Percentiles rank a stretch among this genome's conserved stretches.
These are phyloP conservation scores for Tolypocladium ophioglossoides DNA, from an alignment of 2,329 filamentous ascomycete genomes.

Conservation along the genomic window DNA sequence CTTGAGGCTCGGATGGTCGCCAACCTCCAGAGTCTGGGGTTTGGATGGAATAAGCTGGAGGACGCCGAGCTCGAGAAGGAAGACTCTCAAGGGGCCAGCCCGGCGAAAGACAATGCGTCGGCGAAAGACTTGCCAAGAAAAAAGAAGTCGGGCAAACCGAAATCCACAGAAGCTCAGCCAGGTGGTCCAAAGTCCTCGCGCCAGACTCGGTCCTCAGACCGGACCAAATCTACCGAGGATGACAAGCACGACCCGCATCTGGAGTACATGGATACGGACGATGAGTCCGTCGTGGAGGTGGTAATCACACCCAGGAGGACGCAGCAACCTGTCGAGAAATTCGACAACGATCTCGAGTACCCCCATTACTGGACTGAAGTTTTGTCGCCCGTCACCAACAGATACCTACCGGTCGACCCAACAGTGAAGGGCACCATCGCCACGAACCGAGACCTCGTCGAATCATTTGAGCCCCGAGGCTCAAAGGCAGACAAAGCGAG, in stretches of 20 bases:
- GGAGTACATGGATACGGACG: conserved; percentile 38
- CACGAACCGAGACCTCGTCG: conserved; percentile 59
- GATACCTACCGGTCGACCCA: conserved; percentile 69
- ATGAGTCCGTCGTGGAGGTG: conserved; percentile 49
- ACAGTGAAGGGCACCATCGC: conserved; percentile 59
- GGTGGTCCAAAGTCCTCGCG: conserved; percentile 6
- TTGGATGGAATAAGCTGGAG: conserved; percentile 83
- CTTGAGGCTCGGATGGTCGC: conserved; percentile 76
- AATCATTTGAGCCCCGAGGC: conserved; percentile 73
- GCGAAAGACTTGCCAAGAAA: conserved; percentile 6
- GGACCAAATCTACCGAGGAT: conserved; percentile 19
- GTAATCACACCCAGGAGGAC: conserved; percentile 28
- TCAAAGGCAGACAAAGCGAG: conserved; percentile 74
- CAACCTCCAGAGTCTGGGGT: conserved; percentile 77
- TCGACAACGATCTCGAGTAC: conserved; percentile 68
- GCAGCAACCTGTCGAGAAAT: conserved; percentile 33
- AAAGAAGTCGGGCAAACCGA: not conserved
- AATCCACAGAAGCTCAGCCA: conserved; percentile 7
- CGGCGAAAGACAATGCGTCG: conserved; percentile 4
- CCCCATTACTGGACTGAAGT: conserved; percentile 93
- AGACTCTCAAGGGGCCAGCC: not conserved
- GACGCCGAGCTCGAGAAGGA: conserved; percentile 51
- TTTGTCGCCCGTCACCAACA: conserved; percentile 69
- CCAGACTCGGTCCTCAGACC: conserved; percentile 4
- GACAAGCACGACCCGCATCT: conserved; percentile 36